Evolutionary conservation across 495 filamentous ascomycete species (phyloP).

Genomic region (Tetracladium setigerum): DNA sequence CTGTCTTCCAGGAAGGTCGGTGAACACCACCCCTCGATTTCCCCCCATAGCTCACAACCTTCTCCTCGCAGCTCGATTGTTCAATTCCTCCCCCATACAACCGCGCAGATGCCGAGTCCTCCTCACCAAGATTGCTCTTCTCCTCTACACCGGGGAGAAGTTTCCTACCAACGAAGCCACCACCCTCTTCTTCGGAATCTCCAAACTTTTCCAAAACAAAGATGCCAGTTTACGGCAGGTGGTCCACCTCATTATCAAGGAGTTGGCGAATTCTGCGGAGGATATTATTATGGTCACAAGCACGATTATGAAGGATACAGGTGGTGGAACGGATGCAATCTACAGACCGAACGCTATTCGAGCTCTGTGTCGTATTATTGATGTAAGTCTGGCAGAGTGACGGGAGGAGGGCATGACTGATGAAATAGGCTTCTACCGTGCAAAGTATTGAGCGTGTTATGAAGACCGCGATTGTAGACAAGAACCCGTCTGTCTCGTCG

Average conservation of each 20-base stretch:
- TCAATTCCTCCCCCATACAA: conserved; percentile 93
- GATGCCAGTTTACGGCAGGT: conserved; percentile 97
- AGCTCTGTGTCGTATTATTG: conserved; percentile 92
- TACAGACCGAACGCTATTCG: conserved; percentile 97
- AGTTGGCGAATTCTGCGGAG: conserved; percentile 91
- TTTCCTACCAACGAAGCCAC: conserved; percentile 98
- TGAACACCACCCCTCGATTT: conserved; percentile 19
- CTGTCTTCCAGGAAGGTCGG: conserved; percentile 98
- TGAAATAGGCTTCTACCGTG: conserved; percentile 76
- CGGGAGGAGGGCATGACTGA: conserved; percentile 18
- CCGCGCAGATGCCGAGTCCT: conserved; percentile 92
- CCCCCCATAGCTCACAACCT: conserved; percentile 8
- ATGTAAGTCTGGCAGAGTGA: conserved; percentile 50
- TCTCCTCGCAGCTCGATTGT: conserved; percentile 68
- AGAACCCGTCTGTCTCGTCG: conserved; percentile 95
- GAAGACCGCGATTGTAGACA: conserved; percentile 99
- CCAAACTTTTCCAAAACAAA: conserved; percentile 99
- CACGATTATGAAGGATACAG: conserved; percentile 99
- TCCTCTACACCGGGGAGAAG: conserved; percentile 92
- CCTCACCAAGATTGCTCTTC: conserved; percentile 93
- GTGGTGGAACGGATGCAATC: conserved; percentile 87
- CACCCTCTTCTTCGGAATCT: conserved; percentile 97
- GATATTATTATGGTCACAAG: conserved; percentile 99
- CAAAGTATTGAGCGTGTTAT: conserved; percentile 97
- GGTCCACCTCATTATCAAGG: conserved; percentile 97